Evolutionary conservation across 176 grass and related monocot genomes (phyloP).

Genomic region (Oryza meyeriana): DNA sequence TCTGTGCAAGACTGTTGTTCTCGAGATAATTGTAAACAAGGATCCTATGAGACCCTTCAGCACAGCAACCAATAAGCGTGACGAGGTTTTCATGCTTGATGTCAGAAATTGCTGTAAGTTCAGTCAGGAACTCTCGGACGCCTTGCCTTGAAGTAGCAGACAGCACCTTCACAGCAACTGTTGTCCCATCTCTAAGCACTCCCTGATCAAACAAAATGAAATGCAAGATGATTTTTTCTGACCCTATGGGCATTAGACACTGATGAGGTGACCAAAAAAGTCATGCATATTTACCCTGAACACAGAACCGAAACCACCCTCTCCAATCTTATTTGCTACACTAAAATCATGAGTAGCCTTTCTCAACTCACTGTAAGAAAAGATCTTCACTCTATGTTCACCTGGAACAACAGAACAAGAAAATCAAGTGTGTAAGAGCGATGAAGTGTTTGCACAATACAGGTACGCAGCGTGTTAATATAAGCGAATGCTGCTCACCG

Average conservation of each 20-base stretch:
- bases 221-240: constrained; percentile 3
- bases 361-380: constrained; percentile 78
- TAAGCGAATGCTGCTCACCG: constrained; percentile 12
- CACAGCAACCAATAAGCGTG: constrained; percentile 70
- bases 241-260: not conserved
- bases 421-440: constrained; percentile 1
- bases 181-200: constrained; percentile 51
- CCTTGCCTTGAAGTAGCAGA: constrained; percentile 84
- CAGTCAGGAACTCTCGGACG: constrained; percentile 57
- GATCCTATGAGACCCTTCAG: constrained; percentile 62
- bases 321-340: constrained; percentile 75
- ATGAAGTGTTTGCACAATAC: not conserved
- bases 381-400: constrained; percentile 50
- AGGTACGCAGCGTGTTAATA: not conserved
- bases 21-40: constrained; percentile 88
- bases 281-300: constrained; percentile 55
- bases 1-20: constrained; percentile 87
- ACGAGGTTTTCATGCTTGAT: constrained; percentile 83
- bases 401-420: constrained; percentile 39
- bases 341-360: constrained; percentile 73
- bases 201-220: constrained; percentile 47
- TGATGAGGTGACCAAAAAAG: not conserved
- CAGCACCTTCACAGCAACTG: constrained; percentile 74
- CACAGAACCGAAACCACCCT: constrained; percentile 89
- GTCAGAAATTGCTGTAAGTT: constrained; percentile 81